Evolutionary conservation across 345 rosid species (phyloP), one percentile per base, ranked within the genome.

Genomic region (Noccaea bulbosa): DNA sequence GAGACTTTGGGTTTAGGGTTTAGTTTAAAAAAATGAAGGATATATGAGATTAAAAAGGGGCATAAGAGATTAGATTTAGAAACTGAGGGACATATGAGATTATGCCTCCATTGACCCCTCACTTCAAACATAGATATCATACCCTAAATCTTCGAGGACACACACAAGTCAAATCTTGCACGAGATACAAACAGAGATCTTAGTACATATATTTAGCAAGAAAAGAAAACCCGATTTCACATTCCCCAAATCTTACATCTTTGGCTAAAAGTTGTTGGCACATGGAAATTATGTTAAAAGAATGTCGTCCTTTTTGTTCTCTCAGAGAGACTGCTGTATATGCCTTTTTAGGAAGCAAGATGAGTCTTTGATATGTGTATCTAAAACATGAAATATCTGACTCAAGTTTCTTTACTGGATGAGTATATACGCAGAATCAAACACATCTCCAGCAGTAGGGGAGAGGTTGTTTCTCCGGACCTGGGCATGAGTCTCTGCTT

Each of bases 401-500:
- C 33, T 38, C 1, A 8, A 7, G 40, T 62, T 46, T 55, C 51
- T 60, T 38, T 67, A 89, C 51, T 80, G 95, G 70, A 93, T 82
- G 66, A 86, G 72, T 62, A 93, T 57, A 60, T 87, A 93, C 34
- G 83, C 80, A 30, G 82, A 81, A 64, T 83, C 85, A 62, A 76
- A 75, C 9, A 46, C 33, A 62, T 91, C 98, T 70, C 92, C 94
- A 15, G 93, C 74, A 7, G 98, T 91, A 17, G 98, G 98, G 16
- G 96, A 78, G 47, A 89, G 73, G 76, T 81, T 94, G 58, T 53
- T 85, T 39, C 96, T 71, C 33, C 86, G 75, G 69, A 94, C 84
- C 66, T 91, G 99, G 11, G 91, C 99, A 72, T 94, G 99, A 27
- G 88, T 82, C 87, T 94, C 99, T 11, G 97, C 99, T 72, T 94